A percentile compares a stretch with the other conserved stretches of the same genome.
phyloP scores from a whole-genome alignment of 2,329 filamentous ascomycete genomes.

The Fusarium mangiferae region DNA sequence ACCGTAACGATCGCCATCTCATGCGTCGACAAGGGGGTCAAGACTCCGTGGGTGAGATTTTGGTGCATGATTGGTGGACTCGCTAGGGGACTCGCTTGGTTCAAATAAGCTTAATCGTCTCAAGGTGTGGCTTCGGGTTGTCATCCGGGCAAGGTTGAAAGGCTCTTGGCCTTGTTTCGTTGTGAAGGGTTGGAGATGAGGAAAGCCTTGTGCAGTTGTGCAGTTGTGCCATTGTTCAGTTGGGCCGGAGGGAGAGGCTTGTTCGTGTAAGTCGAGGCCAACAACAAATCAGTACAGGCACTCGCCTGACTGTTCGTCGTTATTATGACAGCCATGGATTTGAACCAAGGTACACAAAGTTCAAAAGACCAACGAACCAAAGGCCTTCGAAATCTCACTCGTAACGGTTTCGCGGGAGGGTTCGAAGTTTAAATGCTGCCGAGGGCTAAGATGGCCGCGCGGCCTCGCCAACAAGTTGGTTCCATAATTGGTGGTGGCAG shows the following conservation, averaged over 20 bases:
- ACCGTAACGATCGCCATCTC: conserved; percentile 1
- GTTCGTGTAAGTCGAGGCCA: not conserved
- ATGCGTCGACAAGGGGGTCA: conserved; percentile 7
- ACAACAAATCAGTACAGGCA: not conserved
- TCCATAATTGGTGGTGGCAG: conserved; percentile 38
- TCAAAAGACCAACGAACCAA: not conserved
- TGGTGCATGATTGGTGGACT: conserved; percentile 9
- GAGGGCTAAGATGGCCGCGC: conserved; percentile 30
- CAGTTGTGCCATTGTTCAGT: not conserved
- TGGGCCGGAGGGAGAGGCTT: not conserved
- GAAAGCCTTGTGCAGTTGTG: not conserved
- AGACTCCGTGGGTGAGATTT: not conserved
- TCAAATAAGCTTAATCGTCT: conserved; percentile 28
- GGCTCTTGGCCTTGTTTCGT: not conserved
- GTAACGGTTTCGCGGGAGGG: not conserved
- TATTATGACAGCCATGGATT: not conserved
- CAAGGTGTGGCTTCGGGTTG: conserved; percentile 22
- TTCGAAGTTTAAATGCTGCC: conserved; percentile 17
- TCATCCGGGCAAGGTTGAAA: not conserved
- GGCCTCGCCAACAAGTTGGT: conserved; percentile 33
- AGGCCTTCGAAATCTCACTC: not conserved
- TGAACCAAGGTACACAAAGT: not conserved
- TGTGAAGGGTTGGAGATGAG: not conserved
- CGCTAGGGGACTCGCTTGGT: not conserved
- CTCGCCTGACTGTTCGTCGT: not conserved